Evolutionary conservation across 495 filamentous ascomycete genomes (phyloP).

Genomic region (Beverwykella pulmonaria): DNA sequence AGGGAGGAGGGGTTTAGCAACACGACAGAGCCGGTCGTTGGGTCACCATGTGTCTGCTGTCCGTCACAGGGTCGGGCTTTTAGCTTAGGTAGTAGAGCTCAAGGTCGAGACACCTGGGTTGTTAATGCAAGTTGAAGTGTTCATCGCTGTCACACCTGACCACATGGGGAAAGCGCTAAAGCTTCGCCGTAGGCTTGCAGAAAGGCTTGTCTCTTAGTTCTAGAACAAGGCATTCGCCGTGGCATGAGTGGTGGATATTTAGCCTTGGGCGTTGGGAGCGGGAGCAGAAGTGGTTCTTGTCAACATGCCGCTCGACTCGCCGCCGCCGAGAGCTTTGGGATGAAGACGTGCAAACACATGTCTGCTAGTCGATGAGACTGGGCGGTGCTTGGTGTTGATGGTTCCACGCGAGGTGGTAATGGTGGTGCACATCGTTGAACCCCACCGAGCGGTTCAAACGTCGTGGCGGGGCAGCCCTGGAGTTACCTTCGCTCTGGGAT

Average conservation of each 20-base stretch:
- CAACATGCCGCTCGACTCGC: not conserved
- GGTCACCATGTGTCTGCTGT: not conserved
- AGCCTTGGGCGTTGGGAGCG: not conserved
- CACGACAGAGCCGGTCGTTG: too few relatives aligned
- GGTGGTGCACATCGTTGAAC: too few relatives aligned
- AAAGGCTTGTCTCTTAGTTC: not conserved
- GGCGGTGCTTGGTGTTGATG: too few relatives aligned
- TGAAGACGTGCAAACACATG: too few relatives aligned
- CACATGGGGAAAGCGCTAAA: not conserved
- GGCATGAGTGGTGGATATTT: conserved; percentile 35
- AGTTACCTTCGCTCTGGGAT: not conserved
- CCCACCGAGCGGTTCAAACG: not conserved
- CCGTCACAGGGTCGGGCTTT: not conserved
- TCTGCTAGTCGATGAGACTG: too few relatives aligned
- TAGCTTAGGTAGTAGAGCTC: not conserved
- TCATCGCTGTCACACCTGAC: not conserved
- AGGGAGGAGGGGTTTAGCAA: too few relatives aligned
- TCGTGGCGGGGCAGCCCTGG: not conserved
- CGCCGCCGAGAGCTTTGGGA: not conserved
- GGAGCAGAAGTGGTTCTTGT: not conserved
- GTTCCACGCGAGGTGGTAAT: too few relatives aligned
- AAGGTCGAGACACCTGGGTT: too few relatives aligned
- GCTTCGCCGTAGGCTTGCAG: not conserved
- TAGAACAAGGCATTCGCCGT: not conserved
- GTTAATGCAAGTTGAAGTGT: not conserved